Evolutionary conservation across 306 rosid species (phyloP), one percentile per base, ranked within the genome.

Genomic region (Carpinus viminea): DNA sequence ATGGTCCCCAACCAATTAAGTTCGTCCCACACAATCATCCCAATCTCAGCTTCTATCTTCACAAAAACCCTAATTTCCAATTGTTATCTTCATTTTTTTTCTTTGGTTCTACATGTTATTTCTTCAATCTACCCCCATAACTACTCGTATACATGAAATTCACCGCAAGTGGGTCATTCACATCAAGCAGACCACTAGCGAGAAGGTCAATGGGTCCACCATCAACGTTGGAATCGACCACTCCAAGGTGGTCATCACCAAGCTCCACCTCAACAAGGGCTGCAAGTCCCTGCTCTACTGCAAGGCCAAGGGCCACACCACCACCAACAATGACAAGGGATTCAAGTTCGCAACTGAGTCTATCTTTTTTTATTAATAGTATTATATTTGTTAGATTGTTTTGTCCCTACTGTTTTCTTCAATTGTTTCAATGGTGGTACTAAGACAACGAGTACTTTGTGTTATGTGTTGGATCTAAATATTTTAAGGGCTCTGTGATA

Each of bases 121-220:
- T 41, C 45, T 41, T 41, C 8, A 41, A 5, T 41, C 45, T 41
- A 41, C 7, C 45, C 45, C 45, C 45, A 41, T 41, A 41, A 41
- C 8, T 41, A 41, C 8, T 41, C 45, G 5, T 6, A 41, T 41
- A 41, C 45, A 41, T 5, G 45, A 41, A 1, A 41, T 41, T 41
- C 97, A 97, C 26, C 94, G 94, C 20, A 94, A 94, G 70, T 94
- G 97, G 97, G 93, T 91, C n/a, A 92, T 94, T 74, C 98, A 94
- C 88, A 85, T 94, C 60, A 97, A 94, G 77, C 89, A 97, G 9
- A 91, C 92, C 46, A 94, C 98, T 0, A 87, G 97, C 0, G 97
- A 94, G 87, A 94, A 94, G 90, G 97, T 94, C 0, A 94, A 91
- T 43, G 98, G 97, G 0, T 89, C 93, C 8, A 94, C 98, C 21